These are phyloP conservation scores for Mortierella sp. DNA, from an alignment of 371 early-diverging fungal genomes.

Conservation along the genomic window DNA sequence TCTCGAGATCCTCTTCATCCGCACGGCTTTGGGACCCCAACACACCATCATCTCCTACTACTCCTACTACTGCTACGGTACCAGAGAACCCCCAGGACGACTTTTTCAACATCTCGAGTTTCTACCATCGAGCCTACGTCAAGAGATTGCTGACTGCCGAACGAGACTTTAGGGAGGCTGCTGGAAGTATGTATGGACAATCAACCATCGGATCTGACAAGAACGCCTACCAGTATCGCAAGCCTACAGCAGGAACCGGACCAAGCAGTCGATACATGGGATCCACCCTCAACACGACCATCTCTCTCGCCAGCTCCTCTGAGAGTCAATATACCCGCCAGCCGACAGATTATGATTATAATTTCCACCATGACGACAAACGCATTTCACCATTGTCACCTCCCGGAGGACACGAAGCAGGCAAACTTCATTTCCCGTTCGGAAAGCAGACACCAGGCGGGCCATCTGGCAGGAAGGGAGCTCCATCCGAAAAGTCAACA, in stretches of 20 bases:
- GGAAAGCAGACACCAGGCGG: not conserved
- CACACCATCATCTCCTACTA: not conserved
- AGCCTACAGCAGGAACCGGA: not conserved
- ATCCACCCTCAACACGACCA: slow-evolving; percentile 43
- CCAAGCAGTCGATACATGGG: slow-evolving; percentile 22
- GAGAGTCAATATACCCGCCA: slow-evolving; percentile 27
- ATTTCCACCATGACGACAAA: not conserved
- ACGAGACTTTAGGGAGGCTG: slow-evolving; percentile 30
- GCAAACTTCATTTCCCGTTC: slow-evolving; percentile 23
- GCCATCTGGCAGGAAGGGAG: not conserved
- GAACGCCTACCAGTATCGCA: slow-evolving; percentile 4
- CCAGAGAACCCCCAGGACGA: slow-evolving; percentile 31
- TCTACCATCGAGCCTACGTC: slow-evolving; percentile 46
- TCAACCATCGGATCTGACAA: slow-evolving; percentile 53
- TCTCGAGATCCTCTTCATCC: slow-evolving; percentile 30
- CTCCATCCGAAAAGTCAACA: slow-evolving; percentile 31
- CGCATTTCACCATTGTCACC: slow-evolving; percentile 23
- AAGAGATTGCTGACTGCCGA: slow-evolving; percentile 38
- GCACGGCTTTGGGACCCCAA: slow-evolving; percentile 28
- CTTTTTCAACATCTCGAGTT: slow-evolving; percentile 46
- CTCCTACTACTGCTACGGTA: not conserved
- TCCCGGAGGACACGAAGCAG: slow-evolving; percentile 14
- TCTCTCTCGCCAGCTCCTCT: slow-evolving; percentile 34
- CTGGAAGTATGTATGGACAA: slow-evolving; percentile 50
- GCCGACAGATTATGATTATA: slow-evolving; percentile 36